Evolutionary conservation across 2,329 filamentous ascomycete genomes (phyloP).

Genomic region (Harringtonia aguacate): DNA sequence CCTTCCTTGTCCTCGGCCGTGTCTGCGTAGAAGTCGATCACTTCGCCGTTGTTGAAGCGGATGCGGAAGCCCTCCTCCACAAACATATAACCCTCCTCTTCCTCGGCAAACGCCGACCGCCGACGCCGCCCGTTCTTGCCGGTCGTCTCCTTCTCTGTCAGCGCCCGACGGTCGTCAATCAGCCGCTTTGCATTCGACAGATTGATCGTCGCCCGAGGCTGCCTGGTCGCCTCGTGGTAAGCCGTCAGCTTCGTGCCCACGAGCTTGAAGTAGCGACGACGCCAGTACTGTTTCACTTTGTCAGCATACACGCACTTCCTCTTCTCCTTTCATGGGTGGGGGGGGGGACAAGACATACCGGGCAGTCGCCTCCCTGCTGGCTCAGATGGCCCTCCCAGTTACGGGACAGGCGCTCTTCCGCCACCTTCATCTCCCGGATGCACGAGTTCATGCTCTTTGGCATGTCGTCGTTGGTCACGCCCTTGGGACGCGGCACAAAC

Average conservation of each 20-base stretch:
- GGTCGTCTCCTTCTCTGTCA: slow-evolving; percentile 74
- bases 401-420: slow-evolving; percentile 67
- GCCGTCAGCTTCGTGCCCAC: slow-evolving; percentile 85
- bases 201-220: slow-evolving; percentile 95
- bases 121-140: slow-evolving; percentile 70
- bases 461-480: slow-evolving; percentile 85
- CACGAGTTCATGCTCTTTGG: slow-evolving; percentile 99
- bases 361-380: slow-evolving; percentile 95
- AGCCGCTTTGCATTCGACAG: slow-evolving; percentile 84
- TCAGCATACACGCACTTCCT: slow-evolving; percentile 16
- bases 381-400: slow-evolving; percentile 84
- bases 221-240: slow-evolving; percentile 89
- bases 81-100: slow-evolving; percentile 99
- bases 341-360: slow-evolving; percentile 60
- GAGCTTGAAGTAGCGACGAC: slow-evolving; percentile 93
- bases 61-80: slow-evolving; percentile 98
- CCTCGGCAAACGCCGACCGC: slow-evolving; percentile 92
- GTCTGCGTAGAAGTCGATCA: slow-evolving; percentile 98
- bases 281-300: slow-evolving; percentile 64
- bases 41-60: slow-evolving; percentile 93
- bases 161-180: slow-evolving; percentile 78
- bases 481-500: slow-evolving; percentile 88
- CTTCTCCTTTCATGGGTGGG: neutral
- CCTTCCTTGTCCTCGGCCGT: slow-evolving; percentile 77
- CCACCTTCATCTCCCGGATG: slow-evolving; percentile 84